Percentiles rank a stretch among this genome's conserved stretches.
These are phyloP conservation scores for Geranium incanum DNA, from an alignment of 441 rosid species.

Conservation along the genomic window DNA sequence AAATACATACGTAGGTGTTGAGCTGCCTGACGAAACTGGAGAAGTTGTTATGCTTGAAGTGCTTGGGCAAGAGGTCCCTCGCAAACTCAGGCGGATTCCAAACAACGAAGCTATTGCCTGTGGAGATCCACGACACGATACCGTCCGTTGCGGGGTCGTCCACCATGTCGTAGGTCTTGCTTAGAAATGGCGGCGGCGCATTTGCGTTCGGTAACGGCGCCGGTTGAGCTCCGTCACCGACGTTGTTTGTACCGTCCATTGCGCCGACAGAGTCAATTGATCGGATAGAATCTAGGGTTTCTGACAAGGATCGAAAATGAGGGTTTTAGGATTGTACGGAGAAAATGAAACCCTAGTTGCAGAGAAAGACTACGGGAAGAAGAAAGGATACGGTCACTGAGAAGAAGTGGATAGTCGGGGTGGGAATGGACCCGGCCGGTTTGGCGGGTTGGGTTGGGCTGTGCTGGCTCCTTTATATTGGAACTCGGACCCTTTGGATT, in stretches of 20 bases:
- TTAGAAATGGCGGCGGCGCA: not conserved
- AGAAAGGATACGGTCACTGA: too few relatives aligned
- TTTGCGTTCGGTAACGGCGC: not conserved
- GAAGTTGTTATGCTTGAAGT: slow-evolving; percentile 84
- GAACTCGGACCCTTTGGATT: too few relatives aligned
- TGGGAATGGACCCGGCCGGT: too few relatives aligned
- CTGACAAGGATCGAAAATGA: not conserved
- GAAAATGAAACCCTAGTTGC: not conserved
- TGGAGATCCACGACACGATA: slow-evolving; percentile 8
- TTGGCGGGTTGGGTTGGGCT: too few relatives aligned
- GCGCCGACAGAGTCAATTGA: not conserved
- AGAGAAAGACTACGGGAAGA: not conserved
- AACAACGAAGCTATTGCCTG: slow-evolving; percentile 26
- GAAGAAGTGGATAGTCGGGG: too few relatives aligned
- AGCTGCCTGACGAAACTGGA: slow-evolving; percentile 91
- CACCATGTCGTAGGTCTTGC: slow-evolving; percentile 15
- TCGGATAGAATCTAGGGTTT: not conserved
- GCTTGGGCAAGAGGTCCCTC: slow-evolving; percentile 69
- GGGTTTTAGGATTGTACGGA: not conserved
- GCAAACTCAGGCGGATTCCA: slow-evolving; percentile 92
- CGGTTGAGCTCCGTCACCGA: not conserved
- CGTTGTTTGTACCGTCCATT: slow-evolving; percentile 4
- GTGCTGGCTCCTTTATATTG: too few relatives aligned
- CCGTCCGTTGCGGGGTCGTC: slow-evolving; percentile 4
- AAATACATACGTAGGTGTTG: slow-evolving; percentile 58